phyloP scores from a whole-genome alignment of 2,329 filamentous ascomycete genomes.

The Fusarium sp. region DNA sequence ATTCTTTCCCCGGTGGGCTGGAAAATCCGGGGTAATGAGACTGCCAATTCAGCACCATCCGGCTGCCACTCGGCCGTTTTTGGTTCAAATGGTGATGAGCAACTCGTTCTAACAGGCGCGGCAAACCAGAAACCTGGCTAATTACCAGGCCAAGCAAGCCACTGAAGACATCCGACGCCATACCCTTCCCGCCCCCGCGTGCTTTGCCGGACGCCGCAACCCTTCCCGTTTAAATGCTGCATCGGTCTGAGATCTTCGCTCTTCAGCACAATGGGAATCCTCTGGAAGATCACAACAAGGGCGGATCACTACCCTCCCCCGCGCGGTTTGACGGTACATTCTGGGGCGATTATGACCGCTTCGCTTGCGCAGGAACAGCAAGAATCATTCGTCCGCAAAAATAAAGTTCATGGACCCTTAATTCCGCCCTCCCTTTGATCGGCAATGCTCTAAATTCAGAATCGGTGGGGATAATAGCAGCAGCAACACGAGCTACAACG shows the following conservation, averaged over 20 bases:
- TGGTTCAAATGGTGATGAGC: slow-evolving; percentile 41
- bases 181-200: slow-evolving; percentile 32
- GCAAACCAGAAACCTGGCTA: slow-evolving; percentile 39
- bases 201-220: slow-evolving; percentile 37
- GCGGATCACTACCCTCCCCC: slow-evolving; percentile 20
- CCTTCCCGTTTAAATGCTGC: slow-evolving; percentile 33
- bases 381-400: slow-evolving; percentile 11
- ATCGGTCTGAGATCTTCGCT: slow-evolving; percentile 36
- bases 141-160: slow-evolving; percentile 37
- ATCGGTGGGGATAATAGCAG: neutral
- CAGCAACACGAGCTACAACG: slow-evolving; percentile 1
- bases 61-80: slow-evolving; percentile 30
- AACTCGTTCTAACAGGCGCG: slow-evolving; percentile 42
- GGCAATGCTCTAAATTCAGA: slow-evolving; percentile 15
- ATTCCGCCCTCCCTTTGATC: slow-evolving; percentile 12
- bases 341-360: slow-evolving; percentile 22
- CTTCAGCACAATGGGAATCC: slow-evolving; percentile 20
- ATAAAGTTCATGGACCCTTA: slow-evolving; percentile 33
- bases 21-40: slow-evolving; percentile 44
- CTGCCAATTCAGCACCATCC: slow-evolving; percentile 34
- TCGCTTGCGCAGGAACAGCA: slow-evolving; percentile 41
- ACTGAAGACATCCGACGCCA: slow-evolving; percentile 22
- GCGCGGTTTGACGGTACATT: slow-evolving; percentile 13
- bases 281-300: slow-evolving; percentile 32
- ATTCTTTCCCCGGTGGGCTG: slow-evolving; percentile 38